Conservation (phyloP, 2,329 filamentous ascomycete genomes). For the Periconia macrospinosa region DNA sequence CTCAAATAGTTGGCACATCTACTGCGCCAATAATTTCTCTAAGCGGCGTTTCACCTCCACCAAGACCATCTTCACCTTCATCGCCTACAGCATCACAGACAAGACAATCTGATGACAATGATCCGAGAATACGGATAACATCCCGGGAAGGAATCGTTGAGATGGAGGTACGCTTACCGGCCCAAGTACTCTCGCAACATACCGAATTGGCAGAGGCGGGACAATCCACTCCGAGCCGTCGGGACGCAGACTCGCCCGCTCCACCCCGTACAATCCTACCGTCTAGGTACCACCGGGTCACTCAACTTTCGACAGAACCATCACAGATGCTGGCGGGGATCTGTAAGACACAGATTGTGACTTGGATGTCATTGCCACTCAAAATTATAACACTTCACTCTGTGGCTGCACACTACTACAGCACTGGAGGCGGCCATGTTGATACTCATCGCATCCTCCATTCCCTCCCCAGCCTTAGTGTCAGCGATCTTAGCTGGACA, state of each 20-base stretch:
- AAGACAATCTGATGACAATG: slow-evolving; percentile 32
- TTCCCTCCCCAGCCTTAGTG: slow-evolving; percentile 7
- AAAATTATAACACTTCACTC: slow-evolving; percentile 32
- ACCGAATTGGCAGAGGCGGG: slow-evolving; percentile 23
- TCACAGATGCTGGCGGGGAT: slow-evolving; percentile 36
- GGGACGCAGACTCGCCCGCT: slow-evolving; percentile 8
- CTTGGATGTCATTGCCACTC: slow-evolving; percentile 33
- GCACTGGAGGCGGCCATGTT: slow-evolving; percentile 4
- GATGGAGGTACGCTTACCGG: slow-evolving; percentile 42
- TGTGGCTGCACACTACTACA: slow-evolving; percentile 35
- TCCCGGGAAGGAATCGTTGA: slow-evolving; percentile 42
- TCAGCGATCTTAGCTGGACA: slow-evolving; percentile 15
- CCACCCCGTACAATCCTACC: slow-evolving; percentile 5
- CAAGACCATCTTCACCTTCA: slow-evolving; percentile 29
- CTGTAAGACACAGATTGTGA: slow-evolving; percentile 34
- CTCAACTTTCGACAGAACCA: slow-evolving; percentile 37
- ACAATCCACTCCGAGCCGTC: slow-evolving; percentile 8
- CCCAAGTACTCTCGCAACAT: slow-evolving; percentile 32
- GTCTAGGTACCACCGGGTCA: slow-evolving; percentile 34
- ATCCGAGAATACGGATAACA: slow-evolving; percentile 43
- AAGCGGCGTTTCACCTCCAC: slow-evolving; percentile 18
- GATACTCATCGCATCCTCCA: slow-evolving; percentile 9
- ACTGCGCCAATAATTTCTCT: slow-evolving; percentile 11
- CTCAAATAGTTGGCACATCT: slow-evolving; percentile 6
- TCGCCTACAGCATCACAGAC: slow-evolving; percentile 26